A percentile compares a stretch with the other conserved stretches of the same genome.
Conservation (phyloP, 768 basidiomycete genomes). For the Panaeolus cyanescens region DNA sequence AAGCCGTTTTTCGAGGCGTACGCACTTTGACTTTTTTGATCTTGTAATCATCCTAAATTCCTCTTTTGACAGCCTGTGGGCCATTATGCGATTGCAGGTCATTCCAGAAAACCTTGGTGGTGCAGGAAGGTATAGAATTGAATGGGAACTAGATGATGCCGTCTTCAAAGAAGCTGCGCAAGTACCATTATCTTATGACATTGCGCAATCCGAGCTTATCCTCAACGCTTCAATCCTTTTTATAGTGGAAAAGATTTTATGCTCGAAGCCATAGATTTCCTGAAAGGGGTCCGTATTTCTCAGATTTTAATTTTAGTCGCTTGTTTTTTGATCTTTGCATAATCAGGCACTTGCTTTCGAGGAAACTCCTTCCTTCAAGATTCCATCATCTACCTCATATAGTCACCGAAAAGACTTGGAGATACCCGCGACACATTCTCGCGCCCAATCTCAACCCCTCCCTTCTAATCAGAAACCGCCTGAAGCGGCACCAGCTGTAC, state of each 20-base stretch:
- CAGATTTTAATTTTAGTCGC: slow-evolving; percentile 12
- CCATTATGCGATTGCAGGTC: slow-evolving; percentile 77
- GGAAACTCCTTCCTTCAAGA: slow-evolving; percentile 51
- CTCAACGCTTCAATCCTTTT: slow-evolving; percentile 19
- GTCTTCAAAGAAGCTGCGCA: slow-evolving; percentile 94
- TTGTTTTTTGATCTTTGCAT: slow-evolving; percentile 10
- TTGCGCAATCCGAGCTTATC: slow-evolving; percentile 16
- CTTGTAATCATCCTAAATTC: slow-evolving; percentile 5
- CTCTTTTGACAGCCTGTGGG: slow-evolving; percentile 56
- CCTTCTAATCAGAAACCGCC: slow-evolving; percentile 42
- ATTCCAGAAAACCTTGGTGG: slow-evolving; percentile 82
- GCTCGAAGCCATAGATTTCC: slow-evolving; percentile 85
- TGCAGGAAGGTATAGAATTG: slow-evolving; percentile 68
- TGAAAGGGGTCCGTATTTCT: slow-evolving; percentile 79
- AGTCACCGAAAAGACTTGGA: slow-evolving; percentile 36
- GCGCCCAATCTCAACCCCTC: slow-evolving; percentile 58
- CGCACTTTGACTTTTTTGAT: slow-evolving; percentile 21
- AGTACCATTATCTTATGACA: slow-evolving; percentile 34
- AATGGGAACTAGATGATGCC: slow-evolving; percentile 94
- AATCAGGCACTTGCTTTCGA: slow-evolving; percentile 65
- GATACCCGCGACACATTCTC: slow-evolving; percentile 45
- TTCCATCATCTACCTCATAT: slow-evolving; percentile 28
- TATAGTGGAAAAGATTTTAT: slow-evolving; percentile 91
- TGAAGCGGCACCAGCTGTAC: slow-evolving; percentile 43
- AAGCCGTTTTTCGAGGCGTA: slow-evolving; percentile 81